Evolutionary conservation across 371 early-diverging fungal genomes (phyloP), one percentile per base, ranked within the genome.

Genomic region (Haplosporangium sp.): DNA sequence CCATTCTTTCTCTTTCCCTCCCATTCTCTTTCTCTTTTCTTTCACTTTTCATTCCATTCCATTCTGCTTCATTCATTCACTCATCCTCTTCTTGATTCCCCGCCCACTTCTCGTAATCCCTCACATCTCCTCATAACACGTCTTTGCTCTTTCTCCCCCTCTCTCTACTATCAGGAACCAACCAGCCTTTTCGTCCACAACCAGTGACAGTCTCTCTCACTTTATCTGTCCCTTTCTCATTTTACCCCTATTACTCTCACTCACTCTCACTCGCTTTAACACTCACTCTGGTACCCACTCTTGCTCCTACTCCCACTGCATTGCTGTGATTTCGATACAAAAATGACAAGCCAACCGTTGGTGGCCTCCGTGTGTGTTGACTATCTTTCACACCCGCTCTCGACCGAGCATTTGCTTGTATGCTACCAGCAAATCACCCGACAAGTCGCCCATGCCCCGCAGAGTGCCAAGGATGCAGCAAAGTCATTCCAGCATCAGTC

Each of bases 371-470:
- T 77, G 21, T 77, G 72, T 48, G 79, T 77, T 46, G 79, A 77
- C 59, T 77, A 77, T 42, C 73, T 77, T 57, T 77, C 79, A 3
- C 79, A 77, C 38, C 79, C 79, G n/a, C 65, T 77, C 51, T 77
- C 79, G 7, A 57, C 73, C 9, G 72, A 77, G 23, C 64, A 72
- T 36, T 57, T 77, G 14, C 61, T 77, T 37, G 65, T 77, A 42
- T 77, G 79, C 58, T 77, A 77, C 47, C 79, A 77, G 18, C 79
- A 77, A 59, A 77, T 77, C 68, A 77, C 79, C 37, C 79, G 79
- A 2, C 79, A 77, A 58, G 64, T 77, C 55, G 73, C 72, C 16
- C 72, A 77, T 51, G 79, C 79, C 13, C 79, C 79, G 0, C 64
- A 67, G 29, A 68, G 62, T 23, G 69, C 79, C 40, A 77, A 77